phyloP scores from a whole-genome alignment of 1,139 yeast species.

The Kodamaea suecica region DNA sequence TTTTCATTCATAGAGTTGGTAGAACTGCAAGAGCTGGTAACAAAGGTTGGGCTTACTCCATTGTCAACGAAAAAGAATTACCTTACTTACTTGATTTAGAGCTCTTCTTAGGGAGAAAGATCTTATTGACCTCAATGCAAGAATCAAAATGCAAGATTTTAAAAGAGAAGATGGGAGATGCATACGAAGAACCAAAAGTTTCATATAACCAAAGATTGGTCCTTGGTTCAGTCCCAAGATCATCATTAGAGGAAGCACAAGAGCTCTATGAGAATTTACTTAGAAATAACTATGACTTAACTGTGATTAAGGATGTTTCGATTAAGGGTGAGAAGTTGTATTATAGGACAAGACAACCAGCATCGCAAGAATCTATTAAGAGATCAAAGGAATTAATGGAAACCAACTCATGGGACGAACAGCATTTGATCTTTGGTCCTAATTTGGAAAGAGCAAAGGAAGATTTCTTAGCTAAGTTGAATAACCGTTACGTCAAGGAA shows the following conservation, averaged over 20 bases:
- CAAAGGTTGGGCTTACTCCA: conserved; percentile 95
- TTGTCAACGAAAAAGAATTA: conserved; percentile 79
- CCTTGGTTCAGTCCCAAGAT: conserved; percentile 78
- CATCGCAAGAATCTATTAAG: conserved; percentile 80
- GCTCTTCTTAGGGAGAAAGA: conserved; percentile 80
- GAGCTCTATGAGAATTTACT: conserved; percentile 69
- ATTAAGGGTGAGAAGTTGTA: conserved; percentile 85
- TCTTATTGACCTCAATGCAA: conserved; percentile 66
- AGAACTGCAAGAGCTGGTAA: conserved; percentile 99
- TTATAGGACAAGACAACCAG: conserved; percentile 79
- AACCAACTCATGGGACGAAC: conserved; percentile 83
- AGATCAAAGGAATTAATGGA: conserved; percentile 76
- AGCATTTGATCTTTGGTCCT: conserved; percentile 72
- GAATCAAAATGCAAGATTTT: conserved; percentile 56
- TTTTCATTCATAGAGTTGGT: conserved; percentile 96
- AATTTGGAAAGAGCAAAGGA: conserved; percentile 73
- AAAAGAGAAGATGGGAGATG: conserved; percentile 40
- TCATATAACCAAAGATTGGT: conserved; percentile 77
- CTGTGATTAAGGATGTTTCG: conserved; percentile 66
- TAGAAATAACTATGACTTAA: conserved; percentile 66
- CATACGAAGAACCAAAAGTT: conserved; percentile 49
- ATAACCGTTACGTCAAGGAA: conserved; percentile 68
- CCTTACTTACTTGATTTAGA: conserved; percentile 91
- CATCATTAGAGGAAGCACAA: conserved; percentile 62
- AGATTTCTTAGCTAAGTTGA: conserved; percentile 65